A percentile compares a stretch with the other conserved stretches of the same genome.
phyloP scores from a whole-genome alignment of 1,284 basidiomycete genomes.

The Boletus hoseneyae region DNA sequence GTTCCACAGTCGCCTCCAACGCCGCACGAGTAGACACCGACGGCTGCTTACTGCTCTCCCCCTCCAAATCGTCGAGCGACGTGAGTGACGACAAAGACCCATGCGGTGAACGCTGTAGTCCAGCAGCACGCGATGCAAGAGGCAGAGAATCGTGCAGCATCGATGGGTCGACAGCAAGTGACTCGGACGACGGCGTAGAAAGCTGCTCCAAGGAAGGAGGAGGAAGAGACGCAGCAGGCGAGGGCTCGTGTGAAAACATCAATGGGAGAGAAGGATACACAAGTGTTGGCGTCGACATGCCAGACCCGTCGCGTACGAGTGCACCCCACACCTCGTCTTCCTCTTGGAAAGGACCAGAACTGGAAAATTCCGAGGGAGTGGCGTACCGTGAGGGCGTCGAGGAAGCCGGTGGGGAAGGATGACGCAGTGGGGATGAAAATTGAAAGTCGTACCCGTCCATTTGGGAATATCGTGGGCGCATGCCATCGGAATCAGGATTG shows the following conservation, averaged over 20 bases:
- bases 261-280: background rate
- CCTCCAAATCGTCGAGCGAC: conserved; percentile 5
- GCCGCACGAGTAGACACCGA: no score
- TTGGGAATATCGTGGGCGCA: background rate
- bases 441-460: background rate
- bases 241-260: background rate
- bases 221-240: conserved; percentile 4
- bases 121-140: background rate
- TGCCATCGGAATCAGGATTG: background rate
- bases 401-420: background rate
- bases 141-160: conserved; percentile 4
- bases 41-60: no score
- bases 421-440: conserved; percentile 2
- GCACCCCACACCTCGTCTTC: conserved; percentile 23
- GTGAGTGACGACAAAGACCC: conserved; percentile 23
- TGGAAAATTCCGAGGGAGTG: conserved; percentile 10
- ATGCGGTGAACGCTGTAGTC: background rate
- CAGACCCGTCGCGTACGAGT: conserved; percentile 16
- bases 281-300: conserved; percentile 11
- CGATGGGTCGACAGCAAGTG: conserved; percentile 12
- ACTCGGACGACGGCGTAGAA: background rate
- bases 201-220: background rate
- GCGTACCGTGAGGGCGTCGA: background rate
- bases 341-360: conserved; percentile 8
- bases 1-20: background rate